Percentiles rank a stretch among this genome's conserved stretches.
These are phyloP conservation scores for Hondaea fermentalgiana DNA, from an alignment of 108 stramenopile species.

Conservation along the genomic window DNA sequence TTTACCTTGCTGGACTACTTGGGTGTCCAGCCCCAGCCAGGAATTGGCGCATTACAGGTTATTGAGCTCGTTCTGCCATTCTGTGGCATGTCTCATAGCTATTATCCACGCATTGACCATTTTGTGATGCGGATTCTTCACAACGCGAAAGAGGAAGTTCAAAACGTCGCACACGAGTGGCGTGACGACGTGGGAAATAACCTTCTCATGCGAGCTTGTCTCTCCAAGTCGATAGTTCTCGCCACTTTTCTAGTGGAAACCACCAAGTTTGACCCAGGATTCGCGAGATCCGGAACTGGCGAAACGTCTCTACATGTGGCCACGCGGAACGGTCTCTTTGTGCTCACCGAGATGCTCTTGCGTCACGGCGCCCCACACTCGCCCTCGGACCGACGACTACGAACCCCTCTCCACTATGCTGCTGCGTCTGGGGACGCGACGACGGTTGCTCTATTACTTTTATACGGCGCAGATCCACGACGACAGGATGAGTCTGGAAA, in stretches of 20 bases:
- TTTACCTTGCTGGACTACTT: background rate
- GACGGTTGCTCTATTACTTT: background rate
- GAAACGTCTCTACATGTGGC: background rate
- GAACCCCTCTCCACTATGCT: background rate
- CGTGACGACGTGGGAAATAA: background rate
- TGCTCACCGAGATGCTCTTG: background rate
- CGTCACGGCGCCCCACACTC: background rate
- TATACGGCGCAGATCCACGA: background rate
- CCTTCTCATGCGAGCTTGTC: background rate
- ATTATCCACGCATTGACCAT: background rate
- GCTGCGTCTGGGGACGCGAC: background rate
- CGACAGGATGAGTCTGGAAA: background rate
- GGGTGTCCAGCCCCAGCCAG: background rate
- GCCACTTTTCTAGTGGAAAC: background rate
- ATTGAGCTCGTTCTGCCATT: background rate
- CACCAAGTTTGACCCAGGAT: background rate
- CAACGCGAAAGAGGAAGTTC: background rate
- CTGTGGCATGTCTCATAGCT: background rate
- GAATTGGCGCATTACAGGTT: background rate
- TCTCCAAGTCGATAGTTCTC: background rate
- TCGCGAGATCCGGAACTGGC: background rate
- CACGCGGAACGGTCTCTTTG: background rate
- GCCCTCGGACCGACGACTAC: background rate
- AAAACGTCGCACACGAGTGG: background rate
- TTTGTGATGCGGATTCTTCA: conserved; percentile 1